Base-by-base conservation (phyloP, 345 rosid genomes). In the Arabidopsis suecica region DNA sequence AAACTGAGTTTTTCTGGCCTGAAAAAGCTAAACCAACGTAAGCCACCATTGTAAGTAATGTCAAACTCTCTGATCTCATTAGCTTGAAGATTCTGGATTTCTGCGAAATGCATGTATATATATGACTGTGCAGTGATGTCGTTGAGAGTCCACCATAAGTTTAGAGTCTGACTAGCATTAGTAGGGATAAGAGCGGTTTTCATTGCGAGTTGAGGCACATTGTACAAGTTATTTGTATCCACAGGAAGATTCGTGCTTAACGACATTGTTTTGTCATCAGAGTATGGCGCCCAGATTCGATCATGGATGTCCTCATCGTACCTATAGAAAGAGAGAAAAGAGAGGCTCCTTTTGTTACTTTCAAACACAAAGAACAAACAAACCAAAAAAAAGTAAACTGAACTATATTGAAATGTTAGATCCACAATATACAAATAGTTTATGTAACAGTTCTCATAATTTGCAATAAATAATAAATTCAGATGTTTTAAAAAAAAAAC, bases 71-170 rank as follows among this genome's bases (percentile, higher is more conserved):
- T 62, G 8, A 61, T 47, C 28, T 84, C 78, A 45, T 75, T 79
- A 9, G 55, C 41, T 18, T 18, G 6, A 1, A 41, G 69, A 56
- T 55, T 1, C 48, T 23, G 38, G n/a, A 84, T 38, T 64, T 82
- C 85, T 5, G 81, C 77, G 3, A 84, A 84, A 61, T 84, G 85
- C 74, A 83, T 36, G 68, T 67, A 80, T n/a, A 67, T 28, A 61
- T 77, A 83, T 28, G 71, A 47, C 33, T 54, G 40, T 3, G 9
- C 7, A 13, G 9, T 51, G 3, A 13, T 14, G 38, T 73, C 9
- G 0, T 9, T 7, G 1, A 11, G 20, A 7, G 5, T 12, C n/a
- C 49, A 18, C 7, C 0, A 0, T 7, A 79, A 9, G 7, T 1
- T 14, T 3, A 76, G 6, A 6, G 67, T 16, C 5, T 9, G 32